Conservation (phyloP, 2,329 filamentous ascomycete species). For the Xylaria polymorpha region DNA sequence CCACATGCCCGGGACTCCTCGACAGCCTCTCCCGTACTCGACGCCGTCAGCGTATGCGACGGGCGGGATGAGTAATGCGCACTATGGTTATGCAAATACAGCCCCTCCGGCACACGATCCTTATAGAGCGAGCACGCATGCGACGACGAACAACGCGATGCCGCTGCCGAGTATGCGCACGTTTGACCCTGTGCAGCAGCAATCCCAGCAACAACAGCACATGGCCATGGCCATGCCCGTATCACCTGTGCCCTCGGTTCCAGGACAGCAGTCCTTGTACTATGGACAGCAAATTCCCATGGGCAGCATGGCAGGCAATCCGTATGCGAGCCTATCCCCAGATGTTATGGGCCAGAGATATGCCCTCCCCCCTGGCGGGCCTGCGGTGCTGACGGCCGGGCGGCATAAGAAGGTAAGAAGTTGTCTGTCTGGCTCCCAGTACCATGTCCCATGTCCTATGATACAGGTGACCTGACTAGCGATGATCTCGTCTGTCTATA, state of each 20-base stretch:
- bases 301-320: conserved; percentile 45
- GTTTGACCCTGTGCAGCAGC: conserved; percentile 53
- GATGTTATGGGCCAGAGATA: conserved; percentile 59
- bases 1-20: conserved; percentile 46
- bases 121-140: conserved; percentile 51
- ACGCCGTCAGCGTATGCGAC: conserved; percentile 46
- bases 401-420: conserved; percentile 67
- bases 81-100: conserved; percentile 49
- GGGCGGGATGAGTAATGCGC: conserved; percentile 45
- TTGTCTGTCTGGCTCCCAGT: conserved; percentile 2
- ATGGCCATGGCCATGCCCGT: conserved; percentile 54
- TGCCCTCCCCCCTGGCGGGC: conserved; percentile 60
- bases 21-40: conserved; percentile 47
- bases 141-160: conserved; percentile 49
- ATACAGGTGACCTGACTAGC: conserved; percentile 40
- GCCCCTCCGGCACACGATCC: conserved; percentile 48
- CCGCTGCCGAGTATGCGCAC: conserved; percentile 59
- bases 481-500: conserved; percentile 48
- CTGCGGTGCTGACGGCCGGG: conserved; percentile 59
- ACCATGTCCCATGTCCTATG: conserved; percentile 40
- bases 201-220: conserved; percentile 49
- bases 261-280: conserved; percentile 55
- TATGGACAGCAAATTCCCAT: conserved; percentile 56
- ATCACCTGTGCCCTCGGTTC: conserved; percentile 52
- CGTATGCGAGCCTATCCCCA: conserved; percentile 57